phyloP scores from a whole-genome alignment of 2,329 filamentous ascomycete genomes.

The Colletotrichum caudatum region DNA sequence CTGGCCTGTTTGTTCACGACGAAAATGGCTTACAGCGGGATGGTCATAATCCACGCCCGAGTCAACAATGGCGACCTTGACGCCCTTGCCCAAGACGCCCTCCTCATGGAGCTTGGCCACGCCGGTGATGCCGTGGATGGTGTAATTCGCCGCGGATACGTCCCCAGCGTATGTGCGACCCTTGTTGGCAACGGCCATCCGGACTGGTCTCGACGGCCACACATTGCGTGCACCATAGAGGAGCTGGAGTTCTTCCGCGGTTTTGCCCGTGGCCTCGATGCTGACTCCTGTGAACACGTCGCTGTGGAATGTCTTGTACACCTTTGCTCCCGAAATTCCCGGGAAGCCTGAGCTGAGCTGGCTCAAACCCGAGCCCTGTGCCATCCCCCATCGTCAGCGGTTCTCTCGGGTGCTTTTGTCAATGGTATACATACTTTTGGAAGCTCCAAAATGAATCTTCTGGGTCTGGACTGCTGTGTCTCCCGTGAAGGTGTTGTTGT shows the following conservation, averaged over 20 bases:
- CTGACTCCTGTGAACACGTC: conserved; percentile 39
- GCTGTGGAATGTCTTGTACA: conserved; percentile 34
- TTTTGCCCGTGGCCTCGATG: conserved; percentile 18
- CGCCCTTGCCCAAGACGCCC: conserved; percentile 54
- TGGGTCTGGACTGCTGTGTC: background rate
- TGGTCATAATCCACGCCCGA: conserved; percentile 57
- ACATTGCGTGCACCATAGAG: conserved; percentile 32
- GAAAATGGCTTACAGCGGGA: conserved; percentile 47
- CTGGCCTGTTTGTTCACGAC: too few relatives aligned
- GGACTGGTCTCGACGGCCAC: conserved; percentile 34
- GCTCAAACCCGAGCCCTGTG: conserved; percentile 16
- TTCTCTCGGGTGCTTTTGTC: too few relatives aligned
- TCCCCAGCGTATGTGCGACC: conserved; percentile 3
- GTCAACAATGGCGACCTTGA: conserved; percentile 55
- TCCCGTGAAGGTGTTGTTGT: background rate
- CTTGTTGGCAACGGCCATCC: conserved; percentile 10
- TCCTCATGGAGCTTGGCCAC: conserved; percentile 53
- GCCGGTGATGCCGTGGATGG: conserved; percentile 54
- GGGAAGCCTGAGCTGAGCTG: conserved; percentile 2
- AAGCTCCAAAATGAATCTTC: conserved; percentile 38
- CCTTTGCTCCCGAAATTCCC: conserved; percentile 3
- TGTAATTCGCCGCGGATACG: conserved; percentile 46
- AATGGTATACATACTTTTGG: background rate
- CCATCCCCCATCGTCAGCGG: background rate
- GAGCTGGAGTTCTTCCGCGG: conserved; percentile 22